Evolutionary conservation across 148 eudicot genomes (phyloP).

Genomic region (Polygonum aviculare): DNA sequence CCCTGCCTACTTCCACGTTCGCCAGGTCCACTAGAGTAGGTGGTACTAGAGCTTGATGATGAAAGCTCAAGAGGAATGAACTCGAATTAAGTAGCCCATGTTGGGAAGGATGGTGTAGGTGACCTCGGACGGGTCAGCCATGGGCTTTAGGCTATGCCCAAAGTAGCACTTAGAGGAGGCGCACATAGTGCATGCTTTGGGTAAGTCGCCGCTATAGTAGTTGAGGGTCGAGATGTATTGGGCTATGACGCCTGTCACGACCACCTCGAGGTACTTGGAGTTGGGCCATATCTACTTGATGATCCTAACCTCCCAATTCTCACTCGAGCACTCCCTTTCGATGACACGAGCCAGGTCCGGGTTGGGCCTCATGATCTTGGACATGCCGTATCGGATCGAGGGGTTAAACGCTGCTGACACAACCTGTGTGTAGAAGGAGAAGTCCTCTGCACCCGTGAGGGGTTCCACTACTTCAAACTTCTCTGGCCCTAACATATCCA

Average conservation of each 20-base stretch:
- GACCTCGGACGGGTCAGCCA: conserved; percentile 53
- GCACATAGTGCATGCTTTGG: conserved; percentile 50
- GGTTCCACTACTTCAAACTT: conserved; percentile 37
- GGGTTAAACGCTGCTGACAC: conserved; percentile 66
- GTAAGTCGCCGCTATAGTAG: conserved; percentile 63
- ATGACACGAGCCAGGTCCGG: conserved; percentile 42
- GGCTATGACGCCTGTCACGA: conserved; percentile 62
- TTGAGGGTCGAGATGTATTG: conserved; percentile 63
- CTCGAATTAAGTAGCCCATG: conserved; percentile 77
- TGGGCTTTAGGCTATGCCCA: conserved; percentile 58
- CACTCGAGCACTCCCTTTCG: conserved; percentile 31
- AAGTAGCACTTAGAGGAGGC: conserved; percentile 63
- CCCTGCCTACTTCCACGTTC: conserved; percentile 49
- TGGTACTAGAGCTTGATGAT: no score
- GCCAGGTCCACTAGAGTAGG: conserved; percentile 50
- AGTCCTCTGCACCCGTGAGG: conserved; percentile 83
- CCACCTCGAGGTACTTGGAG: conserved; percentile 58
- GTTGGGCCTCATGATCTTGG: conserved; percentile 39
- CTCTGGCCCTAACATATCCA: conserved; percentile 37
- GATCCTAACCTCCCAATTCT: conserved; percentile 67
- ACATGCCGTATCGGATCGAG: no score
- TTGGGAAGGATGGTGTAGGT: conserved; percentile 77
- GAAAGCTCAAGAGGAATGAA: conserved; percentile 53
- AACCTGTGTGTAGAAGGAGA: conserved; percentile 58
- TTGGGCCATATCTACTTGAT: conserved; percentile 72